A percentile compares a stretch with the other conserved stretches of the same genome.
These are phyloP conservation scores for Phellinidium pouzarii DNA, from an alignment of 1,284 basidiomycete genomes.

Conservation along the genomic window DNA sequence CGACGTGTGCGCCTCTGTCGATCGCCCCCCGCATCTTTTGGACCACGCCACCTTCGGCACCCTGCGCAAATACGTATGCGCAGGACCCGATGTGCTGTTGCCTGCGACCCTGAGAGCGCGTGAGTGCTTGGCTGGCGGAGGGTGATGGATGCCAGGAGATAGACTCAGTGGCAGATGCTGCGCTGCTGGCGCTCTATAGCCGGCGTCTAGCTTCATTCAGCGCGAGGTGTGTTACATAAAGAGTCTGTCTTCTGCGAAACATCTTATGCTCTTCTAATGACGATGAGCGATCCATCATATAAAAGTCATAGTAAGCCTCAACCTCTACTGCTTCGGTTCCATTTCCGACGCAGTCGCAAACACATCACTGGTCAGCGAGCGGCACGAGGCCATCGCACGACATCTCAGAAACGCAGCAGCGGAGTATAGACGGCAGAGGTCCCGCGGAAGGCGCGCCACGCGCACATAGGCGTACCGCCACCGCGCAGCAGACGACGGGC, in stretches of 20 bases:
- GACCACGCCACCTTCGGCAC: neutral
- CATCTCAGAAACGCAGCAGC: neutral
- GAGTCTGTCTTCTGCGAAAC: too few relatives aligned
- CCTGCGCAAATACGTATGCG: neutral
- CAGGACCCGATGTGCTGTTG: neutral
- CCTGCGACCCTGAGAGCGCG: neutral
- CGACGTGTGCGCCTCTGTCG: neutral
- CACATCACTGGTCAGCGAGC: too few relatives aligned
- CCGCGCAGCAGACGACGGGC: too few relatives aligned
- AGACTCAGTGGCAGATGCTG: too few relatives aligned
- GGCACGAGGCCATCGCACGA: neutral
- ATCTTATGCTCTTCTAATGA: too few relatives aligned
- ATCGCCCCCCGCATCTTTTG: neutral
- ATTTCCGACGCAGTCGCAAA: too few relatives aligned
- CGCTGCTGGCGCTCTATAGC: neutral
- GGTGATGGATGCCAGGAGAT: neutral
- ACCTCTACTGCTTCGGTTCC: neutral
- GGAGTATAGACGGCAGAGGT: neutral
- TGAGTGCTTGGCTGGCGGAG: neutral
- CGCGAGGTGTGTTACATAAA: neutral
- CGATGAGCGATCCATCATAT: neutral
- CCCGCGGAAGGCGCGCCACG: neutral
- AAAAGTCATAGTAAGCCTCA: neutral
- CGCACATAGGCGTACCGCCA: slow-evolving; percentile 1
- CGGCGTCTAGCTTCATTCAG: neutral